These are phyloP conservation scores for Gentiana dahurica DNA, from an alignment of 257 asterid genomes.

Conservation along the genomic window DNA sequence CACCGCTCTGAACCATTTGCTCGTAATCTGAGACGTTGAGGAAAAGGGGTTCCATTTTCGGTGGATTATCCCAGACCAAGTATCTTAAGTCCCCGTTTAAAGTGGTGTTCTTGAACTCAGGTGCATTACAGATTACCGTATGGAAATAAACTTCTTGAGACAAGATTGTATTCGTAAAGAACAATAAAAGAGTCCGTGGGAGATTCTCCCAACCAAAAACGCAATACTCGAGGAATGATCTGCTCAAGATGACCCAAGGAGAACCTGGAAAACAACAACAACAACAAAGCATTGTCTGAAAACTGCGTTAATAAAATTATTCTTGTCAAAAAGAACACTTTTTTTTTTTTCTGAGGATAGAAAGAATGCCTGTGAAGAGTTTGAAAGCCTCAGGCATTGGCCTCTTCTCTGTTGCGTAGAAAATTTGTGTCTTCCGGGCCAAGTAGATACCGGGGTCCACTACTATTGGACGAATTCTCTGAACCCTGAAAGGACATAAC, in stretches of 20 bases:
- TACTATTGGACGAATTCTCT: slow-evolving; percentile 70
- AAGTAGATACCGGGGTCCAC: slow-evolving; percentile 91
- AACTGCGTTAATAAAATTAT: background rate
- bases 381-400: slow-evolving; percentile 85
- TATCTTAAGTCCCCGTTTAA: slow-evolving; percentile 84
- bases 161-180: slow-evolving; percentile 50
- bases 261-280: slow-evolving; percentile 50
- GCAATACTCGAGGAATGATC: slow-evolving; percentile 82
- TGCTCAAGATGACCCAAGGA: slow-evolving; percentile 85
- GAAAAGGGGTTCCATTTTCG: slow-evolving; percentile 87
- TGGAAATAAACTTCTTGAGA: slow-evolving; percentile 94
- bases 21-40: slow-evolving; percentile 51
- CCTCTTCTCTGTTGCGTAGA: slow-evolving; percentile 87
- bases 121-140: slow-evolving; percentile 75
- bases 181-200: slow-evolving; percentile 89
- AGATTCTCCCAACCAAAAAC: slow-evolving; percentile 94
- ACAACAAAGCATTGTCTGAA: background rate
- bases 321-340: too few species aligned
- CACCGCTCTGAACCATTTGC: slow-evolving; percentile 65
- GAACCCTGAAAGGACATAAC: slow-evolving; percentile 45
- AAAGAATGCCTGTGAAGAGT: slow-evolving; percentile 65
- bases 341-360: background rate
- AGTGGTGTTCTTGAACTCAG: slow-evolving; percentile 64
- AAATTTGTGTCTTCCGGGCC: slow-evolving; percentile 81
- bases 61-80: slow-evolving; percentile 91